A percentile compares a stretch with the other conserved stretches of the same genome.
Evolutionary conservation across 1,284 basidiomycete species (phyloP).

Genomic region (Fomitopsis schrenkii): DNA sequence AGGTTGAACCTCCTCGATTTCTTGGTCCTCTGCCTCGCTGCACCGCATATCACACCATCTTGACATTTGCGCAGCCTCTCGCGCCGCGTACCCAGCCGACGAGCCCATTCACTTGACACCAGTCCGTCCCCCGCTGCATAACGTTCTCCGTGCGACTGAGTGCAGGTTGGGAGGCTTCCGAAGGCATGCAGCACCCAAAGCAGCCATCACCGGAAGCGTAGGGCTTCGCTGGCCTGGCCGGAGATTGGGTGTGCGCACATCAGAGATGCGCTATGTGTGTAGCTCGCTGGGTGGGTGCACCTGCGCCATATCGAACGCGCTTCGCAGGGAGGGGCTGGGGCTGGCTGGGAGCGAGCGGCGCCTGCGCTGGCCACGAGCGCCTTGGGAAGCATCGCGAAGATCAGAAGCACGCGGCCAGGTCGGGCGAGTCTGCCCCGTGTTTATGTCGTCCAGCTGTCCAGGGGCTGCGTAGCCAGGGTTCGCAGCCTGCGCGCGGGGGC

Average conservation of each 20-base stretch:
- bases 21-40: not conserved
- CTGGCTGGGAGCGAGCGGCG: too few relatives aligned
- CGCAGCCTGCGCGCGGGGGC: not conserved
- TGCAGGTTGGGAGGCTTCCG: not conserved
- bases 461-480: not conserved
- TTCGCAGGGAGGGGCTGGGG: not conserved
- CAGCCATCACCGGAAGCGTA: not conserved
- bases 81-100: not conserved
- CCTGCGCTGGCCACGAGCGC: not conserved
- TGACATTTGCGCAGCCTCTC: not conserved
- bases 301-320: not conserved
- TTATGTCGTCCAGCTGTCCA: not conserved
- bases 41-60: not conserved
- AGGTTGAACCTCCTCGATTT: not conserved
- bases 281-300: not conserved
- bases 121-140: not conserved
- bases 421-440: not conserved
- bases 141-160: not conserved
- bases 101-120: not conserved
- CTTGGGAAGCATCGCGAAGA: not conserved
- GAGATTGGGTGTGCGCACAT: constrained; percentile 1
- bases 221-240: not conserved
- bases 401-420: not conserved
- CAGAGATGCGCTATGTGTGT: not conserved
- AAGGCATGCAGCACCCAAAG: not conserved